A percentile compares a stretch with the other conserved stretches of the same genome.
Evolutionary conservation across 805 yeast species (phyloP).

Genomic region (Zygosaccharomyces pseudorouxii): DNA sequence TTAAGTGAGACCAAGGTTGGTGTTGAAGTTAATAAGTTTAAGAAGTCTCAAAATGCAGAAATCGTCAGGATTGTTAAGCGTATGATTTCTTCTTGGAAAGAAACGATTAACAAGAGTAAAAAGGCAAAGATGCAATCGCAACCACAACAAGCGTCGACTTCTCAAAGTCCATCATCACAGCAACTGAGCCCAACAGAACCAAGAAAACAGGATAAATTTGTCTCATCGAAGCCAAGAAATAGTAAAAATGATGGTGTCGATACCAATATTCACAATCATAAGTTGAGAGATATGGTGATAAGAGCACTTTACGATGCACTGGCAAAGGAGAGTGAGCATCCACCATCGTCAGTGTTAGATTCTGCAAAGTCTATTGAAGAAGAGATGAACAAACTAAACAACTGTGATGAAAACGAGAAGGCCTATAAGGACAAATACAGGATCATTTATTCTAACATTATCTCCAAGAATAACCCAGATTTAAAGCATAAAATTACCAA

Average conservation of each 20-base stretch:
- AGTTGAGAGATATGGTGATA: constrained; percentile 79
- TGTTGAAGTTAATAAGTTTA: constrained; percentile 85
- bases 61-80: constrained; percentile 67
- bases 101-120: constrained; percentile 69
- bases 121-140: constrained; percentile 21
- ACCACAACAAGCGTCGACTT: constrained; percentile 4
- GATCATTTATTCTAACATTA: constrained; percentile 78
- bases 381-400: constrained; percentile 60
- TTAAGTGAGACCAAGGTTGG: constrained; percentile 94
- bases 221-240: constrained; percentile 59
- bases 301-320: constrained; percentile 83
- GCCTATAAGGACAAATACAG: constrained; percentile 79
- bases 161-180: constrained; percentile 4
- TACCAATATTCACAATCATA: constrained; percentile 62
- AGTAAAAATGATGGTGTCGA: constrained; percentile 77
- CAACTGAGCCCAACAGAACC: constrained; percentile 11
- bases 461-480: constrained; percentile 86
- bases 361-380: constrained; percentile 69
- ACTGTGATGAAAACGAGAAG: constrained; percentile 45
- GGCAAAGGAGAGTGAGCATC: constrained; percentile 67
- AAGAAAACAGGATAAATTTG: constrained; percentile 39
- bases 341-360: constrained; percentile 56
- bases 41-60: constrained; percentile 63
- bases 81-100: constrained; percentile 87
- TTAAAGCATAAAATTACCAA: constrained; percentile 62